These are phyloP conservation scores for Boletus smithii DNA, from an alignment of 1,284 basidiomycete genomes.

Conservation along the genomic window DNA sequence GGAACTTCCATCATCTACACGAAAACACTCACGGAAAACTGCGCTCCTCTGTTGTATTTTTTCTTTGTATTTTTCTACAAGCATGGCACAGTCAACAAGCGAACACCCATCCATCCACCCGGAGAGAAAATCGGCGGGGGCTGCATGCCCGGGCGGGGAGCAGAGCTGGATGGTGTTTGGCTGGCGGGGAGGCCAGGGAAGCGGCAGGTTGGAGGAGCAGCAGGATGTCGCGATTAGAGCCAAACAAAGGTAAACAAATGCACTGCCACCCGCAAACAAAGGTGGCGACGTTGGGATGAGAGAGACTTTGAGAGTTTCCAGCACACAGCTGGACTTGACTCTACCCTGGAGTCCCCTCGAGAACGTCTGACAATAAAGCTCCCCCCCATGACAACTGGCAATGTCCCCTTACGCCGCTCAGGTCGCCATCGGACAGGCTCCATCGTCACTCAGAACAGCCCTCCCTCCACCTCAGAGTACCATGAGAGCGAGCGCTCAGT, in stretches of 20 bases:
- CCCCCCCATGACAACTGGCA: conserved; percentile 28
- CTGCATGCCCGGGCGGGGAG: not conserved
- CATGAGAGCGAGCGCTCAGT: conserved; percentile 54
- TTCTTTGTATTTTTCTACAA: conserved; percentile 5
- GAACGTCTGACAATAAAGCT: conserved; percentile 32
- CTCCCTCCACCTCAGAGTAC: conserved; percentile 66
- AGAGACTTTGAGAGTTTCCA: conserved; percentile 18
- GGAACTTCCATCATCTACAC: conserved; percentile 34
- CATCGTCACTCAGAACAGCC: conserved; percentile 26
- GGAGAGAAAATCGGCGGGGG: not conserved
- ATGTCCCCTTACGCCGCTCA: conserved; percentile 39
- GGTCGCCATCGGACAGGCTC: conserved; percentile 34
- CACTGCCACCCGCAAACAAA: conserved; percentile 35
- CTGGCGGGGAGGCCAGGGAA: conserved; percentile 19
- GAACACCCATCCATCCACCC: not conserved
- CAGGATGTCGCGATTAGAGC: conserved; percentile 10
- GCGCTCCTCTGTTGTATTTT: conserved; percentile 4
- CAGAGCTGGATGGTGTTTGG: conserved; percentile 8
- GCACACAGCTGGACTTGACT: conserved; percentile 10
- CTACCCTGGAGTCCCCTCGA: conserved; percentile 20
- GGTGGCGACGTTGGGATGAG: conserved; percentile 20
- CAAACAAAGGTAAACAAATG: conserved; percentile 31
- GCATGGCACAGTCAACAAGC: not conserved
- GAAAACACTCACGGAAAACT: conserved; percentile 12
- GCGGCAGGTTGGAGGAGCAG: conserved; percentile 26